Evolutionary conservation across 768 basidiomycete genomes (phyloP), one percentile per base, ranked within the genome.

Genomic region (Russula abietina): DNA sequence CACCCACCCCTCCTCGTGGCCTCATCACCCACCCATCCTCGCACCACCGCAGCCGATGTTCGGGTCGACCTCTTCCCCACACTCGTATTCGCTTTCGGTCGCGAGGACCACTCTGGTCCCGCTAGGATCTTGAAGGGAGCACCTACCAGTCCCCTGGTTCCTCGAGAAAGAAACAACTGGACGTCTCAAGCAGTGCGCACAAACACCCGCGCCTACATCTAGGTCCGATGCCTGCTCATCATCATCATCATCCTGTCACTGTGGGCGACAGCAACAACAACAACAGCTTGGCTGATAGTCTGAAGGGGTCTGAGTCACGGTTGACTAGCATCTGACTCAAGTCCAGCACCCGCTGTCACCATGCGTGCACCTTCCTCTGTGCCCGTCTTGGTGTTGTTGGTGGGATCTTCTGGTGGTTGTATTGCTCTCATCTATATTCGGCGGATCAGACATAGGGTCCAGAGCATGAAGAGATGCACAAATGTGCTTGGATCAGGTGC

Each of bases 11-110:
- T 5, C 28, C 28, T 30, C 1, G 14, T 12, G 33, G 33, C 33
- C 33, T n/a, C n/a, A n/a, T n/a, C 11, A 32, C 33, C 33, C 33
- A 33, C 33, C 22, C 52, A 11, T 8, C 30, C 48, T 53, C 58
- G 57, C 53, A 55, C 53, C 62, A 55, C 39, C 58, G 58, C 62
- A 64, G 62, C 58, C 62, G 57, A 59, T 64, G 62, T 46, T 51
- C 32, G 38, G 33, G 53, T 49, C 32, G n/a, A 3, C 30, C 30
- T 19, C 26, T 24, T 19, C 26, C 9, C 12, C 56, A 19, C 24
- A 5, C 33, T 53, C 50, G n/a, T 3, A 3, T 32, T 30, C 54
- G 24, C 22, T 16, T n/a, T 11, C 26, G 36, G 16, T 54, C 16
- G 45, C 28, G 16, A 9, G 6, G 22, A 16, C 2, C 32, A 4